Evolutionary conservation across 371 early-diverging fungal species (phyloP), one percentile per base, ranked within the genome.

Genomic region (Parasitella parasitica): DNA sequence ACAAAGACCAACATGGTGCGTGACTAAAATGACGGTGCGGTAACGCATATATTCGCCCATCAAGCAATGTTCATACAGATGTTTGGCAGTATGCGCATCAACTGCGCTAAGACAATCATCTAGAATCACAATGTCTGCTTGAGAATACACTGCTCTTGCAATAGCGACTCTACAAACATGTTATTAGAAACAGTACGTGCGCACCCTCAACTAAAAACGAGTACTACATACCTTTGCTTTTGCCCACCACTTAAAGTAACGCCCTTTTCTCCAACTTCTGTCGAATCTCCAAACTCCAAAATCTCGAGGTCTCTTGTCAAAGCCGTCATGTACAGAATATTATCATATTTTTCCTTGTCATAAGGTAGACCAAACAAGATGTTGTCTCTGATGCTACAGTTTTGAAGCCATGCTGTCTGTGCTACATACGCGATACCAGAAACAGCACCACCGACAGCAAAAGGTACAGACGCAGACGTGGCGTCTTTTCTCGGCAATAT

Each of bases 221-320:
- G n/a, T n/a, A n/a, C n/a, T n/a, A n/a, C n/a, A n/a, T n/a, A 43
- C 43, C 43, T 79, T 74, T 92, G 92, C 70, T 89, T 87, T 71
- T 93, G 92, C 1, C 95, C 96, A 49, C 97, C 97, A 52, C 92
- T 92, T 9, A 95, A 73, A 2, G 91, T 91, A 28, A 94, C 84
- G 6, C 95, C 96, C 55, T 88, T 86, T 72, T 94, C 95, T 38
- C 96, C 96, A 52, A 95, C 86, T 75, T 94, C 92, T 0, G 96
- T 96, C 63, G 80, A 61, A 73, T 97, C 97, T 20, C 95, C 96
- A 35, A 85, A 73, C 15, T 85, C 83, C 26, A 97, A 72, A 26
- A 89, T 91, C 34, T 90, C 88, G 52, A 97, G 72, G 69, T 97
- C 97, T 24, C 90, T 78, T 0, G 79, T 77, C 26, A 96, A 76